Evolutionary conservation across 345 rosid genomes (phyloP).

Genomic region (Hibiscus mutabilis): DNA sequence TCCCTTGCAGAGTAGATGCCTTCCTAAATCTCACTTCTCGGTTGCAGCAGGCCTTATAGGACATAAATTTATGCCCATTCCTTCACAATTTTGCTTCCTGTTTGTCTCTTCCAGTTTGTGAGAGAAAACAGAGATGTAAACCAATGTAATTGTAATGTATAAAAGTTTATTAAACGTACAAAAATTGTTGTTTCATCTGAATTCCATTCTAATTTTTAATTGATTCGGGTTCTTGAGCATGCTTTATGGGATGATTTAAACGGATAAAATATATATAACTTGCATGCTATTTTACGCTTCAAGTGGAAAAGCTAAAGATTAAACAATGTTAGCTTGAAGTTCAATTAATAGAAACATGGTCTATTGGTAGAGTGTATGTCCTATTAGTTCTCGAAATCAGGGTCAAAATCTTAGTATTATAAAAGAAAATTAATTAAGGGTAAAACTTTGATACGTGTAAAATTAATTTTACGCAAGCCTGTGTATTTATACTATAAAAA

Average conservation of each 20-base stretch:
- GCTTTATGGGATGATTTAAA: neutral
- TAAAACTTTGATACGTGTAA: no score
- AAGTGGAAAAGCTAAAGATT: neutral
- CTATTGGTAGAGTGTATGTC: no score
- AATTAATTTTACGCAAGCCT: no score
- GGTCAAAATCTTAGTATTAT: no score
- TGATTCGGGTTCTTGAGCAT: neutral
- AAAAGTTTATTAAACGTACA: neutral
- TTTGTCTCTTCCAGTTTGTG: neutral
- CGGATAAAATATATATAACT: neutral
- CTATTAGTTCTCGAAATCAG: no score
- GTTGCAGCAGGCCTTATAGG: slow-evolving; percentile 8
- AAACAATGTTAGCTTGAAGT: neutral
- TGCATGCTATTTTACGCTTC: neutral
- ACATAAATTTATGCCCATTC: neutral
- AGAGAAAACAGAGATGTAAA: neutral
- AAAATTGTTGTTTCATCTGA: neutral
- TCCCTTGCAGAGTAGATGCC: slow-evolving; percentile 30
- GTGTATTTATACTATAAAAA: no score
- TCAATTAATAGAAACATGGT: no score
- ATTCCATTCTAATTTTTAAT: neutral
- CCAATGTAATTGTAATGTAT: neutral
- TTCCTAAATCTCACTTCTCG: slow-evolving; percentile 26
- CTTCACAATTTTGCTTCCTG: neutral
- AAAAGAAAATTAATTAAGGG: no score